phyloP scores from a whole-genome alignment of 495 filamentous ascomycete genomes.

The Lindgomyces ingoldianus region DNA sequence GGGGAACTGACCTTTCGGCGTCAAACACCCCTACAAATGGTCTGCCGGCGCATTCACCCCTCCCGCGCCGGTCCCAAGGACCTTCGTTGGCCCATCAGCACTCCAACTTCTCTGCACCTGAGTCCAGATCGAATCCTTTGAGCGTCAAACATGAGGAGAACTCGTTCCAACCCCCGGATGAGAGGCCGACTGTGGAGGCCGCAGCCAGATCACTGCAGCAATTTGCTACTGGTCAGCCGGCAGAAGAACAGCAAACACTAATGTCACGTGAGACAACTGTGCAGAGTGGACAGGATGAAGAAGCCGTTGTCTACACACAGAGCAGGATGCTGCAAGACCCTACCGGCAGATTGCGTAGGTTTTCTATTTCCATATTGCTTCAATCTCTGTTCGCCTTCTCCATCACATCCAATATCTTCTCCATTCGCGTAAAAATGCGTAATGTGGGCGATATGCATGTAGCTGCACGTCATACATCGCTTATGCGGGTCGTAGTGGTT shows the following conservation, averaged over 20 bases:
- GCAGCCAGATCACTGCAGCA: constrained; percentile 23
- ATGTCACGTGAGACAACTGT: constrained; percentile 52
- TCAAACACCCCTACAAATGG: constrained; percentile 25
- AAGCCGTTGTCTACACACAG: constrained; percentile 58
- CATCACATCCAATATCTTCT: neutral
- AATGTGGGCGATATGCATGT: neutral
- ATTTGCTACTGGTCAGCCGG: constrained; percentile 5
- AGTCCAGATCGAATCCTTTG: constrained; percentile 5
- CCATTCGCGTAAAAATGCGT: neutral
- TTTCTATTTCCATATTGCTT: neutral
- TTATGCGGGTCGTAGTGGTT: neutral
- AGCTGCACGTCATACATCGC: neutral
- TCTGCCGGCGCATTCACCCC: constrained; percentile 1
- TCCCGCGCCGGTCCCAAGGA: neutral
- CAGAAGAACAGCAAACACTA: constrained; percentile 16
- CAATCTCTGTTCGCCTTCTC: neutral
- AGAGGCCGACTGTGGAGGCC: constrained; percentile 19
- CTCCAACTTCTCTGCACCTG: neutral
- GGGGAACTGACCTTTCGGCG: constrained; percentile 9
- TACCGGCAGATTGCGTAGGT: constrained; percentile 58
- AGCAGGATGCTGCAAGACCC: constrained; percentile 62
- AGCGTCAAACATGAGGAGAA: constrained; percentile 18
- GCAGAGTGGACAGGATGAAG: constrained; percentile 55
- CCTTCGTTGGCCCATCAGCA: neutral
- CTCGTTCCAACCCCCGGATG: constrained; percentile 7